Percentiles rank a stretch among this genome's conserved stretches.
Evolutionary conservation across 2,329 filamentous ascomycete species (phyloP).

Genomic region (Aspergillus bombycis): DNA sequence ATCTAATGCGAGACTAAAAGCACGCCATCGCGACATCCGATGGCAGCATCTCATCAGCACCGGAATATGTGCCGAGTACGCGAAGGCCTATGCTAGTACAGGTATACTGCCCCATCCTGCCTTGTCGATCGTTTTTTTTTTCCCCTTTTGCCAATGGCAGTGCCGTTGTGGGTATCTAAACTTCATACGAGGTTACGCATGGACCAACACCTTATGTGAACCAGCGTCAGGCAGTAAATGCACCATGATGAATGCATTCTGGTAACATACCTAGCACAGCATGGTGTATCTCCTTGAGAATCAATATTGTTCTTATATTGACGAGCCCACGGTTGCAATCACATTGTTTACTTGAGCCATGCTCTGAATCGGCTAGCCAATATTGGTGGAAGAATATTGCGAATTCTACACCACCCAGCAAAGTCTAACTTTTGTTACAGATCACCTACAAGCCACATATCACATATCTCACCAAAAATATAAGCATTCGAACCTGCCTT

Average conservation of each 20-base stretch:
- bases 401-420: too few relatives aligned
- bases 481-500: background rate
- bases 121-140: background rate
- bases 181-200: background rate
- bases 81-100: background rate
- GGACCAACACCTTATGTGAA: background rate
- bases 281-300: background rate
- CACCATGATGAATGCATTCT: background rate
- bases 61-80: background rate
- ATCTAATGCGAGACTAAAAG: background rate
- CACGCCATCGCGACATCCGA: background rate
- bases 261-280: background rate
- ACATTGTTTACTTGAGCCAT: background rate
- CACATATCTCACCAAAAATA: background rate
- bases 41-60: background rate
- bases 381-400: background rate
- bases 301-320: background rate
- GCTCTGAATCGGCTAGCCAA: accelerated
- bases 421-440: accelerated
- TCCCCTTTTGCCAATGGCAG: background rate
- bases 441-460: accelerated
- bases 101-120: background rate
- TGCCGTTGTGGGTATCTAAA: background rate
- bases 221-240: background rate
- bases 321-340: background rate